A percentile compares a stretch with the other conserved stretches of the same genome.
Conservation (phyloP, 2,329 filamentous ascomycete genomes). For the Trichoderma koningii region DNA sequence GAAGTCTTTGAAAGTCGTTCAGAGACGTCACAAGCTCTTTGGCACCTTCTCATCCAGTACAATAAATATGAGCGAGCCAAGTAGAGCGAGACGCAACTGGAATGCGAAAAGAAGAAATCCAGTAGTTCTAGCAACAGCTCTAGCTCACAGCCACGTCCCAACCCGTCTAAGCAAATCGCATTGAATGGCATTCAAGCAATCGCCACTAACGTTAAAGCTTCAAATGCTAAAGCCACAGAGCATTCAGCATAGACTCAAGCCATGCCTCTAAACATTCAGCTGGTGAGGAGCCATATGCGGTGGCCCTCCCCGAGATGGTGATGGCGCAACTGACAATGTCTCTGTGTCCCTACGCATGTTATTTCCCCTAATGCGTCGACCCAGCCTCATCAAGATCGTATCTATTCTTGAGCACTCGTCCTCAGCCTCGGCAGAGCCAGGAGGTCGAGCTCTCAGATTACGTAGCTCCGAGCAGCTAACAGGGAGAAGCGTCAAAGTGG, state of each 20-base stretch:
- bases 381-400: not conserved
- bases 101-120: not conserved
- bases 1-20: too few species aligned
- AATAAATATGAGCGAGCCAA: not conserved
- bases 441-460: not conserved
- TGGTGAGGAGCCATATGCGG: not conserved
- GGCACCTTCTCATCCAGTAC: too few species aligned
- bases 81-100: not conserved
- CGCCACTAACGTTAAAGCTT: not conserved
- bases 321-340: not conserved
- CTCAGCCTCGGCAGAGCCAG: not conserved
- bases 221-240: slow-evolving; percentile 8
- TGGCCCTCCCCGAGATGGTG: not conserved
- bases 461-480: not conserved
- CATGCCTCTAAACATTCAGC: not conserved
- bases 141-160: not conserved
- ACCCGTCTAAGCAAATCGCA: not conserved
- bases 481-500: not conserved
- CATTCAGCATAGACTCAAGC: not conserved
- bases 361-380: not conserved
- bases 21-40: too few species aligned
- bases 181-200: slow-evolving; percentile 7
- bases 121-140: not conserved
- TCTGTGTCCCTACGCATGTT: not conserved
- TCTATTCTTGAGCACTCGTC: not conserved